phyloP scores from a whole-genome alignment of 306 rosid species.

The Phaseolus lunatus region DNA sequence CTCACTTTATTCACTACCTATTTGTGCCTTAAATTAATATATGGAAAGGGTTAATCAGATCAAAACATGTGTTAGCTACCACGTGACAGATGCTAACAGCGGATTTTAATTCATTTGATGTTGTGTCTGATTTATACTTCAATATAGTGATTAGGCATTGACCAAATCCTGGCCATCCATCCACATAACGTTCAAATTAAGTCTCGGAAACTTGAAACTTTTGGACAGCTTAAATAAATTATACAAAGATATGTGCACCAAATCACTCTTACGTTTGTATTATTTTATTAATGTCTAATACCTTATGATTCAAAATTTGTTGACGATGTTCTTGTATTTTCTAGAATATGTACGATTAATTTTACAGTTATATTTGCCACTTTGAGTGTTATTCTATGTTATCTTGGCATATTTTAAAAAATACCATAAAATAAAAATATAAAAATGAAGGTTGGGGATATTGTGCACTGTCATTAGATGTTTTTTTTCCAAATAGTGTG shows the following conservation, averaged over 20 bases:
- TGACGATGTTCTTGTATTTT: background rate
- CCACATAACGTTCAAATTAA: background rate
- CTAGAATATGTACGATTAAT: too few species aligned
- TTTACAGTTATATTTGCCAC: background rate
- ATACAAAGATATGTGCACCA: background rate
- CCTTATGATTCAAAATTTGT: background rate
- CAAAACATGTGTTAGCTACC: background rate
- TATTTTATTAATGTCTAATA: background rate
- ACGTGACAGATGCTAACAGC: background rate
- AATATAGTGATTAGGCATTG: slow-evolving; percentile 11
- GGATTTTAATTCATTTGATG: background rate
- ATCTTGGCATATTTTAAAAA: too few species aligned
- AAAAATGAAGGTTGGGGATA: background rate
- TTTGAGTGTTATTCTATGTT: background rate
- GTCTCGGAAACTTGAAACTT: background rate
- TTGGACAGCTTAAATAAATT: background rate
- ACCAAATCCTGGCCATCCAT: background rate
- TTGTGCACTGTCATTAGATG: too few species aligned
- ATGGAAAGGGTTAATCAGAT: slow-evolving; percentile 50
- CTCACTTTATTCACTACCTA: background rate
- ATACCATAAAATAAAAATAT: background rate
- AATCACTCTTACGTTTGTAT: background rate
- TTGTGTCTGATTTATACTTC: slow-evolving; percentile 1
- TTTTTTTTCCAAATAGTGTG: too few species aligned
- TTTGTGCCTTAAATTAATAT: slow-evolving; percentile 28